Evolutionary conservation across 257 asterid genomes (phyloP), one percentile per base, ranked within the genome.

Genomic region (Primulina eburnea): DNA sequence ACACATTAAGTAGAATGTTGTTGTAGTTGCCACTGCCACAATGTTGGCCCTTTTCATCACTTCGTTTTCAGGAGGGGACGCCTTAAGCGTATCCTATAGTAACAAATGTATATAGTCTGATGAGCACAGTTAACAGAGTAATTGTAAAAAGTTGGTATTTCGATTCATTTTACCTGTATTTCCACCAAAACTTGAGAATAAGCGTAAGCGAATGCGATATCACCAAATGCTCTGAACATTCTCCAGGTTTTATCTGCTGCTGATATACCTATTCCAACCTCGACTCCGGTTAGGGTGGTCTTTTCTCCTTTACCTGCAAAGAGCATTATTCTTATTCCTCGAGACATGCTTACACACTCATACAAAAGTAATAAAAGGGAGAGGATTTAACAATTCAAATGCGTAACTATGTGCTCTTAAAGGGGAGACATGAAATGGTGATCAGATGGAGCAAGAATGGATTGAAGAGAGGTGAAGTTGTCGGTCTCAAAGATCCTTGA

Each of bases 151-250:
- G 21, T 38, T 4, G 4, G 1, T 3, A 24, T 8, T 12, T 63
- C 24, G 56, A 29, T 30, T 11, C 28, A 56, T 28, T 26, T 79
- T 60, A 82, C 96, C 90, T 89, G 93, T 65, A 89, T 87, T 60
- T 86, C 96, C 18, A 86, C 87, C 74, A 89, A 69, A 73, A 89
- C 77, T 67, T 78, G 88, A 24, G 91, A 87, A 67, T 76, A 89
- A 5, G 90, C 82, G 78, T 86, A 89, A 59, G 96, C 90, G 65
- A 87, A 86, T 9, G 91, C 90, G 62, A 87, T 87, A 67, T 87
- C 86, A 2, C 96, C 96, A 18, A 89, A 75, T 38, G 93, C 96
- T 68, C 81, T 69, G 64, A 89, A 87, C 82, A 80, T 71, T 73
- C 84, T 86, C 96, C 93, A 89, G 4, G 80, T 79, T 78, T 83